Percentiles rank a stretch among this genome's conserved stretches.
phyloP scores from a whole-genome alignment of 768 basidiomycete genomes.

The Tylopilus vinaceipallidus region DNA sequence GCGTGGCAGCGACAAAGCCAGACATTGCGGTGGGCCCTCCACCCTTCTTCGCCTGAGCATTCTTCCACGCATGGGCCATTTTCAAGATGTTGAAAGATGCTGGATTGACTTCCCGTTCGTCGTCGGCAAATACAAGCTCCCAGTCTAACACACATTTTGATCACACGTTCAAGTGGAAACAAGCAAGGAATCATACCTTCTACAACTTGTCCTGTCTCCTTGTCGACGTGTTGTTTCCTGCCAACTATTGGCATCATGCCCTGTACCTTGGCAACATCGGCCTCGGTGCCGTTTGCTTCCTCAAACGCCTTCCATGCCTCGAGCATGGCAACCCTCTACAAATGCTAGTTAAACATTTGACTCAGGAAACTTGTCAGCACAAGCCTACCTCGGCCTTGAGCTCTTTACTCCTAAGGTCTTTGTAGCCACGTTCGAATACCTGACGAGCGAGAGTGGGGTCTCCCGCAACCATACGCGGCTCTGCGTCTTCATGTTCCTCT shows the following conservation, averaged over 20 bases:
- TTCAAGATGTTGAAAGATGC: slow-evolving; percentile 94
- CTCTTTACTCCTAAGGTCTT: slow-evolving; percentile 74
- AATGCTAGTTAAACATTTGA: slow-evolving; percentile 3
- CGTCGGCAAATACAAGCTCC: slow-evolving; percentile 95
- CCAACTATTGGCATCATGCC: slow-evolving; percentile 91
- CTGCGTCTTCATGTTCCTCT: slow-evolving; percentile 53
- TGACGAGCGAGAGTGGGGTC: slow-evolving; percentile 66
- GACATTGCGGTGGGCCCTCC: slow-evolving; percentile 39
- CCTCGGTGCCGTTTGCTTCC: slow-evolving; percentile 68
- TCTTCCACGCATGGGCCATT: slow-evolving; percentile 91
- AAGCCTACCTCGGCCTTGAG: slow-evolving; percentile 83
- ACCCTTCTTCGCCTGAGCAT: slow-evolving; percentile 43
- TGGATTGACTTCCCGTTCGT: slow-evolving; percentile 91
- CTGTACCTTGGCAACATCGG: slow-evolving; percentile 79
- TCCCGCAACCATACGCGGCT: slow-evolving; percentile 63
- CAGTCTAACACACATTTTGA: slow-evolving; percentile 58
- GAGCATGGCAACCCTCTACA: slow-evolving; percentile 84
- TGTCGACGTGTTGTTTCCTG: slow-evolving; percentile 80
- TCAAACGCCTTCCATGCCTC: slow-evolving; percentile 97
- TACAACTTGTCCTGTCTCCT: slow-evolving; percentile 79
- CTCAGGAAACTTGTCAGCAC: neutral
- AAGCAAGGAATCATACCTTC: slow-evolving; percentile 57
- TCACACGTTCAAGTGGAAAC: neutral
- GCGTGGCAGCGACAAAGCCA: slow-evolving; percentile 47
- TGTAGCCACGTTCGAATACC: slow-evolving; percentile 87